A percentile compares a stretch with the other conserved stretches of the same genome.
Evolutionary conservation across 257 asterid genomes (phyloP).

Genomic region (Solanum virginianum): DNA sequence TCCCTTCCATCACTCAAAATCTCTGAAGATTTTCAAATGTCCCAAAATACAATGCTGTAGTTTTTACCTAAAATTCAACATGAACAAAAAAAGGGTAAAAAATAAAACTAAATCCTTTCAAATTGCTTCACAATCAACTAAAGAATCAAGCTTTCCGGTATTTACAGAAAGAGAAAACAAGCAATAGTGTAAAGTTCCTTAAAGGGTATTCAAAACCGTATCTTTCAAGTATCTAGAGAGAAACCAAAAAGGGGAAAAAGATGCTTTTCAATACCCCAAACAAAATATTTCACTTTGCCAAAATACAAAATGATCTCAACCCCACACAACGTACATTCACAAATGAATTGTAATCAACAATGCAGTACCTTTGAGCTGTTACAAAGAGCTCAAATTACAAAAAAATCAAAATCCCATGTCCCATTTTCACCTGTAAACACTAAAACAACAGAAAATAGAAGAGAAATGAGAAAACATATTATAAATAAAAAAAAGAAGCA

Average conservation of each 20-base stretch:
- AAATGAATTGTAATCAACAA: constrained; percentile 11
- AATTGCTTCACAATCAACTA: not conserved
- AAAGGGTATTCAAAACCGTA: not conserved
- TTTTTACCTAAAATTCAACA: constrained; percentile 30
- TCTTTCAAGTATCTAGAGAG: not conserved
- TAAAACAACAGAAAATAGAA: not conserved
- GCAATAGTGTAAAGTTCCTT: not conserved
- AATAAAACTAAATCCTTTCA: constrained; percentile 2
- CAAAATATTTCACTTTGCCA: not conserved
- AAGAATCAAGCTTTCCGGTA: not conserved
- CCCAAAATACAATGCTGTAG: constrained; percentile 11
- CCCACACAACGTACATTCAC: not conserved
- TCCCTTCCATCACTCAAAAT: constrained; percentile 50
- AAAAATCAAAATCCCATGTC: not conserved
- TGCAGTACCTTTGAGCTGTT: constrained; percentile 19
- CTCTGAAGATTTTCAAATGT: not conserved
- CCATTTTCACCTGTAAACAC: not conserved
- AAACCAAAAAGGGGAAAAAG: not conserved
- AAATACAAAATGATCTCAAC: constrained; percentile 4
- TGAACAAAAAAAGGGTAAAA: constrained; percentile 9
- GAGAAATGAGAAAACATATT: not conserved
- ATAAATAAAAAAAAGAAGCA: not conserved
- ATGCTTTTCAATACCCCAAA: not conserved
- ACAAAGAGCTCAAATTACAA: not conserved
- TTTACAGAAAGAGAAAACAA: not conserved